phyloP scores from a whole-genome alignment of 331 rosid species.

The Arachis monticola region DNA sequence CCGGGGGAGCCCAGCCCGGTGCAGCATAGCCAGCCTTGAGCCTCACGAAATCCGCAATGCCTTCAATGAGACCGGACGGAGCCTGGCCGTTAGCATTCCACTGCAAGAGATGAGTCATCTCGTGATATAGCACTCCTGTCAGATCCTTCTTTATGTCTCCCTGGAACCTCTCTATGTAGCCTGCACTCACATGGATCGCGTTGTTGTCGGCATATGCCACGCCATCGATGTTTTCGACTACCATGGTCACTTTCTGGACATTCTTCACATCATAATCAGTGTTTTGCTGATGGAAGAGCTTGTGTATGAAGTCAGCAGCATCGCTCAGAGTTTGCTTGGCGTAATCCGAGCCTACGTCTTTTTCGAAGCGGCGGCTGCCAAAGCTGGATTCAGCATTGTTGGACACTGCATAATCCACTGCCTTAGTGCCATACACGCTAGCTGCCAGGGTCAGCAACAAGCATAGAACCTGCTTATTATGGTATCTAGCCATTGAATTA shows the following conservation, averaged over 20 bases:
- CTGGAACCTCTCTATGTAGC: neutral
- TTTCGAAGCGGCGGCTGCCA: neutral
- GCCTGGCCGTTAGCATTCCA: neutral
- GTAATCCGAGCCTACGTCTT: neutral
- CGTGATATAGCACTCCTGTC: slow-evolving; percentile 21
- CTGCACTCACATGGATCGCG: slow-evolving; percentile 26
- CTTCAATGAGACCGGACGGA: slow-evolving; percentile 23
- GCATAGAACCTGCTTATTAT: neutral
- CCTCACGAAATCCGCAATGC: slow-evolving; percentile 41
- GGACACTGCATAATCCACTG: neutral
- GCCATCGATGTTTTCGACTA: slow-evolving; percentile 33
- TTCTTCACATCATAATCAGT: neutral
- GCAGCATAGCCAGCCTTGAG: slow-evolving; percentile 25
- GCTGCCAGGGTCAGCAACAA: slow-evolving; percentile 15
- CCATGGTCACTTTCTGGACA: neutral
- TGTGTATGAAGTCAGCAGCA: slow-evolving; percentile 10
- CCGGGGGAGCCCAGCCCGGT: neutral
- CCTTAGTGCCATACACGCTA: neutral
- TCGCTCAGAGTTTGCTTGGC: neutral
- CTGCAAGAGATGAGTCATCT: slow-evolving; percentile 27
- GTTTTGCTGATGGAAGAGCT: neutral
- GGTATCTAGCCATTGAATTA: neutral
- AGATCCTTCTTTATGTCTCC: slow-evolving; percentile 14
- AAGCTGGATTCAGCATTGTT: slow-evolving; percentile 29
- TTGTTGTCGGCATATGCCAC: neutral